Evolutionary conservation across 2,329 filamentous ascomycete genomes (phyloP).

Genomic region (Lomentospora prolificans): DNA sequence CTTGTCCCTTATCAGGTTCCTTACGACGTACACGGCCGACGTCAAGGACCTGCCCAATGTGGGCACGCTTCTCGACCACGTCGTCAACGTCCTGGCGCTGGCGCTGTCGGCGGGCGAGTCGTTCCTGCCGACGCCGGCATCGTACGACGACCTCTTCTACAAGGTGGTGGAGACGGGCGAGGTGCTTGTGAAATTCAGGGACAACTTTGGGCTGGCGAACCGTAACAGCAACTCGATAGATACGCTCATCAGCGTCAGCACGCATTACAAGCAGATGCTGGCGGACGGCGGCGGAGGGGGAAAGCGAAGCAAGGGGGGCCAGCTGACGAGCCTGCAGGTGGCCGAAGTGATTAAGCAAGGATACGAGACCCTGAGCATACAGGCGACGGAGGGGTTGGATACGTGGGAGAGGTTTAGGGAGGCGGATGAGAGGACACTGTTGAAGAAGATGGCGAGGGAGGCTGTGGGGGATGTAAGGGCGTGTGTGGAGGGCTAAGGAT

Average conservation of each 20-base stretch:
- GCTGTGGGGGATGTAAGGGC: slow-evolving; percentile 54
- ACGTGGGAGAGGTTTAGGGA: slow-evolving; percentile 81
- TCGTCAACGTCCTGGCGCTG: slow-evolving; percentile 75
- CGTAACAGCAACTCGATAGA: slow-evolving; percentile 63
- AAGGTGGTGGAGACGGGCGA: slow-evolving; percentile 92
- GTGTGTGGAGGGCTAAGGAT: slow-evolving; percentile 37
- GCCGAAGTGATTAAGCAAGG: slow-evolving; percentile 90
- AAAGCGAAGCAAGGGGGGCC: slow-evolving; percentile 34
- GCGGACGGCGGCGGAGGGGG: slow-evolving; percentile 36
- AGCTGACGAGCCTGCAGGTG: slow-evolving; percentile 71
- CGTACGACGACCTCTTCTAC: slow-evolving; percentile 97
- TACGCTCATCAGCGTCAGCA: slow-evolving; percentile 70
- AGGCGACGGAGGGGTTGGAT: slow-evolving; percentile 77
- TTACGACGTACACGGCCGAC: slow-evolving; percentile 76
- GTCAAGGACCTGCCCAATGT: slow-evolving; percentile 60
- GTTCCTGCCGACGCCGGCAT: slow-evolving; percentile 76
- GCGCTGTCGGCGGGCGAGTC: slow-evolving; percentile 79
- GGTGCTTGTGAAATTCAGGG: slow-evolving; percentile 69
- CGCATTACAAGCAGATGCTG: slow-evolving; percentile 80
- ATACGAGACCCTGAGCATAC: slow-evolving; percentile 88
- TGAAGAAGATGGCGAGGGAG: slow-evolving; percentile 80
- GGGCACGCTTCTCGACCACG: slow-evolving; percentile 62
- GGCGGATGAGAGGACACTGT: slow-evolving; percentile 68
- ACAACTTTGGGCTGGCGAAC: slow-evolving; percentile 56
- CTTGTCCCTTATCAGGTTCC: slow-evolving; percentile 78